phyloP scores from a whole-genome alignment of 495 filamentous ascomycete genomes.

The Aspergillus ostianus region DNA sequence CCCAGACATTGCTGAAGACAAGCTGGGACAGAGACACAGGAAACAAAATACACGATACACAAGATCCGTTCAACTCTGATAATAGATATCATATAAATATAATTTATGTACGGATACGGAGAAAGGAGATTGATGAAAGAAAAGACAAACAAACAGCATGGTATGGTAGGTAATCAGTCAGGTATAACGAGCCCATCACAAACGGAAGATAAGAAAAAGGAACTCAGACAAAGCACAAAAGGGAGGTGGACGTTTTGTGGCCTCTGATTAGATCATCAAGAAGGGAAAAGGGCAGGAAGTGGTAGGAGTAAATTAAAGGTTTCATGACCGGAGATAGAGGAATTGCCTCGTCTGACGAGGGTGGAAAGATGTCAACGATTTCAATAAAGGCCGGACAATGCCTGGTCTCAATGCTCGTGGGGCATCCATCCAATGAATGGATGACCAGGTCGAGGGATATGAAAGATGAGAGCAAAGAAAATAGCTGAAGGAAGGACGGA shows the following conservation, averaged over 20 bases:
- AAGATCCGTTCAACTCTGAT: not conserved
- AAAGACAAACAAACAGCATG: constrained; percentile 2
- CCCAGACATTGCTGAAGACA: not conserved
- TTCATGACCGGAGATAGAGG: not conserved
- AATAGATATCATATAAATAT: constrained; percentile 11
- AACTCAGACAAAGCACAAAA: not conserved
- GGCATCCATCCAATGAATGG: not conserved
- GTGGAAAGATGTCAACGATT: not conserved
- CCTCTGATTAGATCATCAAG: not conserved
- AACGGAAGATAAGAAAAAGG: not conserved
- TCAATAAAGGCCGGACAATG: not conserved
- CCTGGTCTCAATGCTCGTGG: not conserved
- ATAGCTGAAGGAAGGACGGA: constrained; percentile 1
- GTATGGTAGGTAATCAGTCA: not conserved
- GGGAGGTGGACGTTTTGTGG: not conserved
- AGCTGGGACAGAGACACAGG: not conserved
- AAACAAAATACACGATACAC: not conserved
- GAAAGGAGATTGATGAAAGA: constrained; percentile 10
- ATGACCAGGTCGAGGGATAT: not conserved
- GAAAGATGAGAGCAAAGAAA: constrained; percentile 9
- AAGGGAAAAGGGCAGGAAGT: not conserved
- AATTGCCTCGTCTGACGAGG: not conserved
- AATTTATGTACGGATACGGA: not conserved
- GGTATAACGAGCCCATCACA: not conserved
- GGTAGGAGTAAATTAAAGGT: not conserved